Evolutionary conservation across 495 filamentous ascomycete species (phyloP), one percentile per base, ranked within the genome.

Genomic region (Hamigera avellanea): DNA sequence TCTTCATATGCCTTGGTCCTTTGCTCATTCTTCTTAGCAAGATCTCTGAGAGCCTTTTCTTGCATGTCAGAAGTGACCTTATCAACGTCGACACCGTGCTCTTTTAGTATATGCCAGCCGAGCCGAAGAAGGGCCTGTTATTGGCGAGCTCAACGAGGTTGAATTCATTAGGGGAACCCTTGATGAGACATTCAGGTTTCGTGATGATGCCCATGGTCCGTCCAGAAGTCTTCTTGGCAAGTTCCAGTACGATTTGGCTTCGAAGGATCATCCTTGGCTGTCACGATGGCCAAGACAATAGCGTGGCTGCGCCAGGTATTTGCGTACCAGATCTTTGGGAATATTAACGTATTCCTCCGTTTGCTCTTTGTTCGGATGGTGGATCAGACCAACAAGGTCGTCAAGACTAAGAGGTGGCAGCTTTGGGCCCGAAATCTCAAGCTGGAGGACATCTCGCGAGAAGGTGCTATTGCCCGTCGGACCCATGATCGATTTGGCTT

Each of bases 151-250:
- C 46, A 36, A 17, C 54, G 55, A 35, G 63, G 44, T 14, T 53
- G 44, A 6, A 27, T 30, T 23, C 14, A 29, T 64, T 54, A 0
- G 61, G 54, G 0, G 46, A 44, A 1, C 15, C 19, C 23, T 61
- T 62, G 36, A 65, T 57, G 2, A 64, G 56, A 46, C 12, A 16
- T 33, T 74, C 61, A 0, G 63, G 70, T 37, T 76, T 73, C 1
- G 67, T 70, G 21, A 74, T 69, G 14, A 73, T 68, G 1, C 73
- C 75, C 2, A 81, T 48, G 0, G 73, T 79, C 15, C 73, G 47
- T 30, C 76, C 73, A 18, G 62, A 55, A 14, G 45, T 42, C 25
- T n/a, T n/a, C n/a, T 59, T 49, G 4, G 63, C 62, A 4, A 59
- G 42, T n/a, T 59, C 42, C 8, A 78, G 45, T 15, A 80, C 64